A percentile compares a stretch with the other conserved stretches of the same genome.
phyloP scores from a whole-genome alignment of 129 eudicot species.

The Glebionis coronaria region DNA sequence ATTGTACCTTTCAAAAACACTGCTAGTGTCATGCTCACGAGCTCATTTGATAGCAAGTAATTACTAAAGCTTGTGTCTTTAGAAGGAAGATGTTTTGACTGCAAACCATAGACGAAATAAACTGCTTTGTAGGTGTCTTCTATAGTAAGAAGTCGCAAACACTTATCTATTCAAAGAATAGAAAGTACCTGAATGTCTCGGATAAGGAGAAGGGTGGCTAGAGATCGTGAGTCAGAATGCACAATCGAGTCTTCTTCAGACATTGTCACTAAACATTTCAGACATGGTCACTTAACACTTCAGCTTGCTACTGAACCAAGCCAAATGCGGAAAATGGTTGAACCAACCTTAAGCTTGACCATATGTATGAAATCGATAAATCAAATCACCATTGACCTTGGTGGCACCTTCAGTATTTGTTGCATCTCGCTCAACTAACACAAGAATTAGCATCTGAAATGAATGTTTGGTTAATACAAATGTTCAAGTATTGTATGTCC shows the following conservation, averaged over 20 bases:
- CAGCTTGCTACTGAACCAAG: no score
- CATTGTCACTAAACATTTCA: no score
- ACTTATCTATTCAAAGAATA: slow-evolving; percentile 8
- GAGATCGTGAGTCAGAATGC: slow-evolving; percentile 93
- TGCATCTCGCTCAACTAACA: no score
- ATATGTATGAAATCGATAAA: no score
- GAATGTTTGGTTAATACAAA: no score
- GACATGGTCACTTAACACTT: no score
- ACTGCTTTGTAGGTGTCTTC: background rate
- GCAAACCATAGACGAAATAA: slow-evolving; percentile 32
- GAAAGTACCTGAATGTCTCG: slow-evolving; percentile 87
- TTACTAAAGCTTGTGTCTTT: slow-evolving; percentile 77
- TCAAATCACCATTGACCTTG: no score
- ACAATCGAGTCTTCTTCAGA: slow-evolving; percentile 98
- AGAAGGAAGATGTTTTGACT: slow-evolving; percentile 87
- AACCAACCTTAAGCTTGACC: no score
- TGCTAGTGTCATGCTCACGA: slow-evolving; percentile 97
- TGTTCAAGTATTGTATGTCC: no score
- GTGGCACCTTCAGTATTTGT: no score
- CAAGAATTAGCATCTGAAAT: no score
- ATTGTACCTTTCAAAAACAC: background rate
- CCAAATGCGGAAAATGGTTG: no score
- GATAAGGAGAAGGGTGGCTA: slow-evolving; percentile 97
- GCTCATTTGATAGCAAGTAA: slow-evolving; percentile 91
- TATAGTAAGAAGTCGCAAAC: background rate